phyloP scores from a whole-genome alignment of 1,284 basidiomycete species.

The Inonotus obliquus region DNA sequence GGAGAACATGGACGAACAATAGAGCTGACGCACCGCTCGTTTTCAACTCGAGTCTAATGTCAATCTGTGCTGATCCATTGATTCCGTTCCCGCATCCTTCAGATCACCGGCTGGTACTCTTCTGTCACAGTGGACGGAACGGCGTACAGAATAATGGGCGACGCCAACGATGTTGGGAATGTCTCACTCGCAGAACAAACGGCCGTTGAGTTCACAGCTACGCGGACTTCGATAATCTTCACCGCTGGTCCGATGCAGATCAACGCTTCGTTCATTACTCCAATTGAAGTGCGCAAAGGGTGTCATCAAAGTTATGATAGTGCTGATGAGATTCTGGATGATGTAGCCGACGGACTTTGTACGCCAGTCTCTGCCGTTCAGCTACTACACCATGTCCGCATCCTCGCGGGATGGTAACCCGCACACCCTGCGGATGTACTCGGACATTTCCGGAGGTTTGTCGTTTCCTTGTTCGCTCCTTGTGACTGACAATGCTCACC shows the following conservation, averaged over 20 bases:
- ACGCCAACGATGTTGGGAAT: constrained; percentile 10
- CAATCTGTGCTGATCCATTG: not conserved
- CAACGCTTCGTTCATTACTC: constrained; percentile 36
- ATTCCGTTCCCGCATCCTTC: not conserved
- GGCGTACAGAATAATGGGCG: constrained; percentile 22
- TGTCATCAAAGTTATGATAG: not conserved
- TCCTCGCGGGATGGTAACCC: constrained; percentile 23
- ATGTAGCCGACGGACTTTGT: constrained; percentile 20
- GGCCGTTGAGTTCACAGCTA: constrained; percentile 30
- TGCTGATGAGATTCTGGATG: not conserved
- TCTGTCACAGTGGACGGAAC: constrained; percentile 34
- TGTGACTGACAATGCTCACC: too few relatives aligned
- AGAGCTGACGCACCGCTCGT: too few relatives aligned
- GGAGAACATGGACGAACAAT: not conserved
- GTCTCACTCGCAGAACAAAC: constrained; percentile 10
- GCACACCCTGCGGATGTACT: constrained; percentile 23
- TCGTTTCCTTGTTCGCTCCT: not conserved
- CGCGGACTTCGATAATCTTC: constrained; percentile 31
- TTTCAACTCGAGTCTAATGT: not conserved
- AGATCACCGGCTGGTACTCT: constrained; percentile 34
- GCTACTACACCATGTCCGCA: constrained; percentile 24
- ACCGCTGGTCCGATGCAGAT: constrained; percentile 35
- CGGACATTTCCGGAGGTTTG: constrained; percentile 19
- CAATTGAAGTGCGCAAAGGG: constrained; percentile 32
- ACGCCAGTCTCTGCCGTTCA: constrained; percentile 24